These are phyloP conservation scores for Crithidia brevicula DNA, from an alignment of 208 protist genomes.

Conservation along the genomic window DNA sequence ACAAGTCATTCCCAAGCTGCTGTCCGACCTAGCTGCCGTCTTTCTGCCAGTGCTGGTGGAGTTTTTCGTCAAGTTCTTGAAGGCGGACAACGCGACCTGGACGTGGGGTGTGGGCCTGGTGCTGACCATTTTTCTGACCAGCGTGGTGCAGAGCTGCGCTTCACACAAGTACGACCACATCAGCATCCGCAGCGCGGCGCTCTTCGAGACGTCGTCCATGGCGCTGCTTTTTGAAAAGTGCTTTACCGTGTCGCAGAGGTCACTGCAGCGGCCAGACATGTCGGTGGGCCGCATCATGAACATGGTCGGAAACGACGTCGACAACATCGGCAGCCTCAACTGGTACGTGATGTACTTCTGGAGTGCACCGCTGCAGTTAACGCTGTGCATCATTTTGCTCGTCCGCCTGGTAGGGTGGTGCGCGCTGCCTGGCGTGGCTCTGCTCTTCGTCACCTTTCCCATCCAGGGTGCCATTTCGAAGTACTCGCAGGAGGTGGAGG, in stretches of 20 bases:
- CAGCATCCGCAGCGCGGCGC: constrained; percentile 44
- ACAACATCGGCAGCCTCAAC: constrained; percentile 58
- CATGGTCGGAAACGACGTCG: constrained; percentile 48
- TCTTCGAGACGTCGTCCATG: constrained; percentile 68
- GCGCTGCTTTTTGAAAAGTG: constrained; percentile 80
- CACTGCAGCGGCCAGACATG: constrained; percentile 56
- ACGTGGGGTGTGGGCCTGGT: constrained; percentile 30
- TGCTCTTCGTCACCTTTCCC: constrained; percentile 70
- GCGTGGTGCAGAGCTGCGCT: constrained; percentile 35
- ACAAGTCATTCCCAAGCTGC: constrained; percentile 39
- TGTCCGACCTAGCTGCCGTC: constrained; percentile 31
- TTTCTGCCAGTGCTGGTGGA: constrained; percentile 44
- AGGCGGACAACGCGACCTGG: constrained; percentile 25
- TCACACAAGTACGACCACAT: constrained; percentile 74
- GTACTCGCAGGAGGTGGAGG: constrained; percentile 35
- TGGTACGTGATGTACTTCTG: constrained; percentile 82
- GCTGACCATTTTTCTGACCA: constrained; percentile 38
- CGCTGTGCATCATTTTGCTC: constrained; percentile 48
- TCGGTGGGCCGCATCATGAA: constrained; percentile 85
- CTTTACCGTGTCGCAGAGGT: constrained; percentile 43
- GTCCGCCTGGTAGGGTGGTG: constrained; percentile 56
- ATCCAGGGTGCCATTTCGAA: constrained; percentile 53
- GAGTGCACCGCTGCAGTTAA: constrained; percentile 69
- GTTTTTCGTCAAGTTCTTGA: constrained; percentile 48
- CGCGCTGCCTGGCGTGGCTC: constrained; percentile 56